These are phyloP conservation scores for Taphrina wiesneri DNA, from an alignment of 1,139 yeast genomes.

Conservation along the genomic window DNA sequence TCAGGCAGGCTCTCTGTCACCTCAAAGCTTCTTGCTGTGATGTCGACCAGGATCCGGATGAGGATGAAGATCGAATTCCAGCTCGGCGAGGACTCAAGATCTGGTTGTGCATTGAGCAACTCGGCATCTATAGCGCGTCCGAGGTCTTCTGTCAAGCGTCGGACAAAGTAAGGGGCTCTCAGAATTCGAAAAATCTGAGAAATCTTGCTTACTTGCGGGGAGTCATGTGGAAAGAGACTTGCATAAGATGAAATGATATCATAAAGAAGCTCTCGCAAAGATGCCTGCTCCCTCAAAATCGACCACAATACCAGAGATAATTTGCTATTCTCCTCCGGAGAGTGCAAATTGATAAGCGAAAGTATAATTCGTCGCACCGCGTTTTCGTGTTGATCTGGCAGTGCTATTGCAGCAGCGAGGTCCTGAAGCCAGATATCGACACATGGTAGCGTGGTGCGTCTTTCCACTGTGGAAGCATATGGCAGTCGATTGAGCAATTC, in stretches of 20 bases:
- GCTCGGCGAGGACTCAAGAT: background rate
- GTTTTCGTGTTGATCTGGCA: background rate
- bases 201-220: constrained; percentile 4
- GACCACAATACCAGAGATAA: background rate
- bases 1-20: background rate
- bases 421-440: constrained; percentile 9
- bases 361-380: background rate
- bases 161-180: background rate
- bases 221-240: background rate
- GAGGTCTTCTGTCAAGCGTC: background rate
- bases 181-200: constrained; percentile 1
- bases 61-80: background rate
- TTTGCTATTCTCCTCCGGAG: background rate
- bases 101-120: background rate
- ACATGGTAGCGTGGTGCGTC: constrained; percentile 1
- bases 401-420: background rate
- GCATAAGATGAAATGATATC: constrained; percentile 4
- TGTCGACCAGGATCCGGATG: background rate
- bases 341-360: constrained; percentile 8
- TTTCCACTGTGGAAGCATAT: background rate
- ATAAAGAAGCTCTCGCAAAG: background rate
- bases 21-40: background rate
- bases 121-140: background rate
- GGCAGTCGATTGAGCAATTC: constrained; percentile 7
- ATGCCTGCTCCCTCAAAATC: background rate